Evolutionary conservation across 2,329 filamentous ascomycete species (phyloP).

Genomic region (Hypoxylon sp.): DNA sequence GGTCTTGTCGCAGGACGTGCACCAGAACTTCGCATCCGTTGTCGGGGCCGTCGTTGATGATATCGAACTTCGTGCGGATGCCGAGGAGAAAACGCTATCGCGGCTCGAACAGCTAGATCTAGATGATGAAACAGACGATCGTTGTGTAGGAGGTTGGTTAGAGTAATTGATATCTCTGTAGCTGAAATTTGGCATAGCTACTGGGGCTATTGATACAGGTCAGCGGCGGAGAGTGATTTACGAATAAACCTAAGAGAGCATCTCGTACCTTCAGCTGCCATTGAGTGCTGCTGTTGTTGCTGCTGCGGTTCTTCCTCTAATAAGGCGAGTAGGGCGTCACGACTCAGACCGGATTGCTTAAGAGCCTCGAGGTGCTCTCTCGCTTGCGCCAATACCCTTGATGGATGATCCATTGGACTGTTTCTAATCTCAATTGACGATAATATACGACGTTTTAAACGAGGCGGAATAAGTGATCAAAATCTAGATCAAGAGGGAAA

Average conservation of each 20-base stretch:
- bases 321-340: constrained; percentile 51
- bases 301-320: constrained; percentile 49
- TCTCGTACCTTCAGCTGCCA: constrained; percentile 48
- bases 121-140: constrained; percentile 54
- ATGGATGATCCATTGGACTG: constrained; percentile 52
- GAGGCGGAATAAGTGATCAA: constrained; percentile 27
- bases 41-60: constrained; percentile 48
- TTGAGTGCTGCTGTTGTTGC: constrained; percentile 40
- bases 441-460: constrained; percentile 8
- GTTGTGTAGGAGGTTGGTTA: constrained; percentile 46
- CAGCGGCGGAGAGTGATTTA: constrained; percentile 6
- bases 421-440: constrained; percentile 29
- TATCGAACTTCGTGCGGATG: constrained; percentile 52
- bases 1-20: constrained; percentile 70
- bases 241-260: not conserved
- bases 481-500: constrained; percentile 31
- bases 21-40: constrained; percentile 55
- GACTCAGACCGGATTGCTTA: constrained; percentile 55
- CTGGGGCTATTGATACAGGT: constrained; percentile 39
- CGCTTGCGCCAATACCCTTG: constrained; percentile 53
- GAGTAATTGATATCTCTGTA: constrained; percentile 50
- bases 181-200: constrained; percentile 49
- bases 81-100: constrained; percentile 54
- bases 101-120: constrained; percentile 53
- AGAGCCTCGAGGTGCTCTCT: constrained; percentile 54